Evolutionary conservation across 176 grass and related monocot genomes (phyloP).

Genomic region (Ananas comosus): DNA sequence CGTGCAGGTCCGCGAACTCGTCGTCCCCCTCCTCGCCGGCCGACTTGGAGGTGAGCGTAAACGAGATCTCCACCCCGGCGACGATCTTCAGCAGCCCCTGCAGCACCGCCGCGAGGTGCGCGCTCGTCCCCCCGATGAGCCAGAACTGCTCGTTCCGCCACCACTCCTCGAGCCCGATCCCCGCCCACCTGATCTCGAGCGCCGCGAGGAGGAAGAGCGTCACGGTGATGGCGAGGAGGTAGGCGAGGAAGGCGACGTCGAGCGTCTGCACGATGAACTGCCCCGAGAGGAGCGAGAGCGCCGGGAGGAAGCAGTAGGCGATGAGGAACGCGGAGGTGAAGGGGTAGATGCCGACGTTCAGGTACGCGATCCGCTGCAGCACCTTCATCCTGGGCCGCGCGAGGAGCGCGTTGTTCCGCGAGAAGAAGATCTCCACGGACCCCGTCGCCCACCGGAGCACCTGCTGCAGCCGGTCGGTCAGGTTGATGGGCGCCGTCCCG

Average conservation of each 20-base stretch:
- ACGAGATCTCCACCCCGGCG: constrained; percentile 66
- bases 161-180: constrained; percentile 80
- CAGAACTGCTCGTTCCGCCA: constrained; percentile 93
- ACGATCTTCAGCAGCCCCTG: constrained; percentile 81
- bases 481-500: constrained; percentile 75
- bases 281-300: constrained; percentile 66
- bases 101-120: constrained; percentile 68
- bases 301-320: constrained; percentile 86
- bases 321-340: constrained; percentile 96
- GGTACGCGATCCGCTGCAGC: constrained; percentile 82
- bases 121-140: constrained; percentile 82
- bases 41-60: constrained; percentile 71
- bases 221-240: constrained; percentile 52
- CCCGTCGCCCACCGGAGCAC: constrained; percentile 80
- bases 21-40: constrained; percentile 77
- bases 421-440: constrained; percentile 96
- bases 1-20: constrained; percentile 77
- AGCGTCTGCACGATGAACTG: constrained; percentile 89
- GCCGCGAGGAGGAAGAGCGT: constrained; percentile 58
- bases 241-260: constrained; percentile 81
- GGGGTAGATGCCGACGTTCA: constrained; percentile 85
- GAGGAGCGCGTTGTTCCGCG: constrained; percentile 67
- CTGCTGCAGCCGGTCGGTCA: constrained; percentile 60
- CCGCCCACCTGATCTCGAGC: constrained; percentile 89
- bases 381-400: constrained; percentile 61